A percentile compares a stretch with the other conserved stretches of the same genome.
Conservation (phyloP, 495 filamentous ascomycete genomes). For the Penicillium arizonense region DNA sequence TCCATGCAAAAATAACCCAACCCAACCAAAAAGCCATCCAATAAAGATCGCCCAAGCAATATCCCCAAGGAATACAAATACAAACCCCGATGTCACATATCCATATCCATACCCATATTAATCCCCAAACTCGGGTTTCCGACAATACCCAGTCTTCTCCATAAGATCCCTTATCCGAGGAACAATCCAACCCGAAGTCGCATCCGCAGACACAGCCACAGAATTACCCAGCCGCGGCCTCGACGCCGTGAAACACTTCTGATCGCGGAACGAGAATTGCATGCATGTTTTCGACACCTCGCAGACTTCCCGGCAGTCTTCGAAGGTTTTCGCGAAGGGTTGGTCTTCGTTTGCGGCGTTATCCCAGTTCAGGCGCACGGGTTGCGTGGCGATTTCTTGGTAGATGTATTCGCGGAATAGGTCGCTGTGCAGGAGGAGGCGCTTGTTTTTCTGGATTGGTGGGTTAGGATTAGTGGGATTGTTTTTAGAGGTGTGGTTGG, state of each 20-base stretch:
- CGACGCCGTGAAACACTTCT: conserved; percentile 31
- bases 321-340: conserved; percentile 24
- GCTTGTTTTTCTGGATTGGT: conserved; percentile 27
- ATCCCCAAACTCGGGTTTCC: conserved; percentile 30
- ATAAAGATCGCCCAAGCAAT: not conserved
- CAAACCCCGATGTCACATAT: not conserved
- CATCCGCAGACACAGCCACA: conserved; percentile 4
- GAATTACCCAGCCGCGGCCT: conserved; percentile 33
- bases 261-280: conserved; percentile 37
- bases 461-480: not conserved
- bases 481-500: not conserved
- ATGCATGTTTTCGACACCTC: conserved; percentile 24
- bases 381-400: conserved; percentile 29
- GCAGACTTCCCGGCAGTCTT: conserved; percentile 38
- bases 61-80: not conserved
- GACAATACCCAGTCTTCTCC: conserved; percentile 31
- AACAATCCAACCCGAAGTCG: conserved; percentile 38
- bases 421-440: conserved; percentile 40
- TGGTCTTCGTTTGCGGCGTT: conserved; percentile 43
- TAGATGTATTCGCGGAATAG: conserved; percentile 44
- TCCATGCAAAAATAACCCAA: not conserved
- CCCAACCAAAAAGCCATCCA: not conserved
- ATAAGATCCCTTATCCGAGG: conserved; percentile 33
- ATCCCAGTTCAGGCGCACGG: conserved; percentile 41
- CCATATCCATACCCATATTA: not conserved